phyloP scores from a whole-genome alignment of 1,139 yeast genomes.

The Scheffersomyces parashehatae region DNA sequence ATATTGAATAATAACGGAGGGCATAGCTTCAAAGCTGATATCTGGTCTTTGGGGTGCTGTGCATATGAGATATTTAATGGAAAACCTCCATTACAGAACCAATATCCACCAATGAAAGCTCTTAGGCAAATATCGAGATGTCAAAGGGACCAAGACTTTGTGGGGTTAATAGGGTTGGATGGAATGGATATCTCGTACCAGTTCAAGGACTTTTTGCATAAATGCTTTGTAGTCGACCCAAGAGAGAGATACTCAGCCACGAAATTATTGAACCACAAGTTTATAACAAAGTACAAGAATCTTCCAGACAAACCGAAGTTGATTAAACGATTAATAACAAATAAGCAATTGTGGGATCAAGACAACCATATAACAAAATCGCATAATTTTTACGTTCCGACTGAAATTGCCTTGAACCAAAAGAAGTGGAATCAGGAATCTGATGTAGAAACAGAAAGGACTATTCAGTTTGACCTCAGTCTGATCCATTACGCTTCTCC shows the following conservation, averaged over 20 bases:
- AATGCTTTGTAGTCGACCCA: conserved; percentile 68
- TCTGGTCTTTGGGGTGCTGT: conserved; percentile 95
- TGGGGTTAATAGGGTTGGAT: conserved; percentile 29
- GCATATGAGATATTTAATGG: conserved; percentile 82
- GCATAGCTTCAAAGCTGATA: conserved; percentile 85
- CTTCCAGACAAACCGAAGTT: conserved; percentile 15
- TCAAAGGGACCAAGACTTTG: conserved; percentile 32
- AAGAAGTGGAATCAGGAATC: conserved; percentile 30
- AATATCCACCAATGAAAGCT: conserved; percentile 78
- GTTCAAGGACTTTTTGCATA: conserved; percentile 59
- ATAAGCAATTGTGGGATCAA: conserved; percentile 44
- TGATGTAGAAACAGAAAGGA: conserved; percentile 9
- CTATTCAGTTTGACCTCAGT: conserved; percentile 41
- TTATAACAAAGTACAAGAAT: conserved; percentile 37
- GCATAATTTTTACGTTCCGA: conserved; percentile 42
- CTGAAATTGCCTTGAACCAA: conserved; percentile 38
- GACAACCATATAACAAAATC: conserved; percentile 35
- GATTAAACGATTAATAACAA: conserved; percentile 37
- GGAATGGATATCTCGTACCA: conserved; percentile 21
- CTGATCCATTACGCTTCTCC: conserved; percentile 20
- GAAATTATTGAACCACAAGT: conserved; percentile 59
- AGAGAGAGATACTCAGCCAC: conserved; percentile 56
- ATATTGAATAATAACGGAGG: conserved; percentile 74
- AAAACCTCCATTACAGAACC: conserved; percentile 75
- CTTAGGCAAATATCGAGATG: conserved; percentile 50